Evolutionary conservation across 495 filamentous ascomycete species (phyloP), one percentile per base, ranked within the genome.

Genomic region (Penicillium paxilli): DNA sequence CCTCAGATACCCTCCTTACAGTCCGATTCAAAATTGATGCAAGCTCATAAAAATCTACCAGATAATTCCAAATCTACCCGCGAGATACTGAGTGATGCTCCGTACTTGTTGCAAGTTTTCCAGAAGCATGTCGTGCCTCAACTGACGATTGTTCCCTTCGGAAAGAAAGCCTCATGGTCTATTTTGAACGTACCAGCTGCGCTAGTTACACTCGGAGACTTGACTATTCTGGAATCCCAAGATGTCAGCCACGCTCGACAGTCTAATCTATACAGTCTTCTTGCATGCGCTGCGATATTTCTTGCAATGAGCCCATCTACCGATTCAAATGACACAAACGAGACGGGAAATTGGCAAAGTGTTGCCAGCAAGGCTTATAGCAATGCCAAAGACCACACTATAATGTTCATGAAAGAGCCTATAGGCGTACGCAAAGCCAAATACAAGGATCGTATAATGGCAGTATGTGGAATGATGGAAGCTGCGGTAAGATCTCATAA

Each of bases 361-460:
- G 14, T 16, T 38, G 35, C 35, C 8, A 38, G 3, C 16, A 19
- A 6, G 4, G 41, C 51, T 9, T 63, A 60, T 17, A 26, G 57
- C 11, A 28, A 57, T 23, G 66, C 57, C 5, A 62, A 58, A 33
- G 42, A 56, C 21, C 54, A 64, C 28, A 59, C 67, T 16, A 3
- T 19, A 14, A 19, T 19, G 2, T 38, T 19, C 17, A 38, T 38
- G 35, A 38, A 38, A 19, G 35, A 38, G 16, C 35, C n/a, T 5
- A 14, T 38, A 8, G 35, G 35, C 16, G 14, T 9, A 7, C 35
- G 7, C 16, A 38, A 38, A 19, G 16, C 63, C 21, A 71, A 71
- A 25, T 71, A 67, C 28, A 71, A 71, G 32, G 68, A 71, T 24
- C 68, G 68, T 21, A 22, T 67, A 32, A 71, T 71, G 68, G 68